phyloP scores from a whole-genome alignment of 2,329 filamentous ascomycete genomes.

The Elsinoe necatrix region DNA sequence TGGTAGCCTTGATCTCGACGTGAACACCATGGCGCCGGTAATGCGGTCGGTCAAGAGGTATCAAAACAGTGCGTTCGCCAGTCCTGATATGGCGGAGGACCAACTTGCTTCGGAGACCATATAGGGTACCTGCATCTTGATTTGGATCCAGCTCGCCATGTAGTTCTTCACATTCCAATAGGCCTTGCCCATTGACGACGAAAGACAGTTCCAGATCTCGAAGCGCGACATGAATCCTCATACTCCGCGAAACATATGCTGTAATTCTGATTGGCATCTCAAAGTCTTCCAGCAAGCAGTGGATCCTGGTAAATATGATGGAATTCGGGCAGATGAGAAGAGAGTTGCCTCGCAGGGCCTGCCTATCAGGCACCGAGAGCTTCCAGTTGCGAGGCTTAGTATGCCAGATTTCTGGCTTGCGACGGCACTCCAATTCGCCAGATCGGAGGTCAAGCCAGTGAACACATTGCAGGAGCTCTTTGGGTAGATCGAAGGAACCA shows the following conservation, averaged over 20 bases:
- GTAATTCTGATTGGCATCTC: slow-evolving; percentile 28
- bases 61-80: slow-evolving; percentile 43
- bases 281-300: slow-evolving; percentile 35
- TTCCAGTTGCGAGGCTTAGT: slow-evolving; percentile 16
- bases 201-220: slow-evolving; percentile 23
- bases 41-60: slow-evolving; percentile 31
- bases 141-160: slow-evolving; percentile 34
- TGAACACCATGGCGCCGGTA: slow-evolving; percentile 21
- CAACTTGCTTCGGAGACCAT: slow-evolving; percentile 52
- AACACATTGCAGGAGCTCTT: slow-evolving; percentile 42
- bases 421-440: slow-evolving; percentile 45
- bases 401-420: slow-evolving; percentile 21
- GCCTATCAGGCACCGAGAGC: slow-evolving; percentile 22
- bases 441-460: slow-evolving; percentile 52
- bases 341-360: slow-evolving; percentile 43
- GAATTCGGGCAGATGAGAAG: slow-evolving; percentile 46
- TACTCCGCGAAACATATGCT: neutral
- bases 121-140: slow-evolving; percentile 53
- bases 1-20: slow-evolving; percentile 30
- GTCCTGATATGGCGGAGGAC: slow-evolving; percentile 44
- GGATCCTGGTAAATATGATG: slow-evolving; percentile 18
- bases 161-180: slow-evolving; percentile 21
- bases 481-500: slow-evolving; percentile 41
- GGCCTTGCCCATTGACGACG: slow-evolving; percentile 11
- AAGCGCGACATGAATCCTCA: slow-evolving; percentile 20